A percentile compares a stretch with the other conserved stretches of the same genome.
Conservation (phyloP, 2,329 filamentous ascomycete species). For the Alternaria brassicae region DNA sequence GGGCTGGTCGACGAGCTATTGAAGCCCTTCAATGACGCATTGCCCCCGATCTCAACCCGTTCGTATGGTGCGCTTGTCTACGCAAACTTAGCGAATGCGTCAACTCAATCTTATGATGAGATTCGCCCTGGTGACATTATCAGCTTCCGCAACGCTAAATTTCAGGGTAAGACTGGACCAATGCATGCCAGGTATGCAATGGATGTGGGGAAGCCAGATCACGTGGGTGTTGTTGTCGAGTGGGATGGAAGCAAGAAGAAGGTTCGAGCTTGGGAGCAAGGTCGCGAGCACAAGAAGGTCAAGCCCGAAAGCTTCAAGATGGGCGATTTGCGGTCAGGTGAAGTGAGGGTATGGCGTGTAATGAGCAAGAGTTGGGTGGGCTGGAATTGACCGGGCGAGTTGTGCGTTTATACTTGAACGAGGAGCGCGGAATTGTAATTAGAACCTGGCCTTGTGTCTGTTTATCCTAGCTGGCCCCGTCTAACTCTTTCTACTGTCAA, state of each 20-base stretch:
- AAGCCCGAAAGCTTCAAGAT: constrained; percentile 94
- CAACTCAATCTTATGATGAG: constrained; percentile 87
- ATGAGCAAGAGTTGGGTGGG: constrained; percentile 93
- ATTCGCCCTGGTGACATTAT: constrained; percentile 94
- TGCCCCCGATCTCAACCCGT: constrained; percentile 84
- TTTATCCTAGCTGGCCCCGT: not conserved
- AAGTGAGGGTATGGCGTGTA: constrained; percentile 96
- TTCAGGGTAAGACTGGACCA: constrained; percentile 92
- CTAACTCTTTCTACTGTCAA: not conserved
- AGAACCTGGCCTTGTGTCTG: not conserved
- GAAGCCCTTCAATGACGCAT: constrained; percentile 72
- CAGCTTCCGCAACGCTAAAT: constrained; percentile 88
- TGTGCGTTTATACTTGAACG: not conserved
- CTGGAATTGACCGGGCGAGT: constrained; percentile 61
- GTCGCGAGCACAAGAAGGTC: constrained; percentile 89
- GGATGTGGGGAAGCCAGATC: constrained; percentile 87
- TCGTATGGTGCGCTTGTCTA: constrained; percentile 93
- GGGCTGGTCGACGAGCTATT: constrained; percentile 82
- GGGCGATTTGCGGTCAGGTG: constrained; percentile 87
- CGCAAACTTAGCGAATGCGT: constrained; percentile 92
- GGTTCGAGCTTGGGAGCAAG: constrained; percentile 93
- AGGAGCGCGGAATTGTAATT: constrained; percentile 1
- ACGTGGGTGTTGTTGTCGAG: constrained; percentile 89
- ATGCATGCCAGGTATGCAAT: constrained; percentile 93
- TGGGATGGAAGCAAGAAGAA: constrained; percentile 99